Percentiles rank a stretch among this genome's conserved stretches.
phyloP scores from a whole-genome alignment of 208 protist genomes.

The Leishmania martiniquensis region DNA sequence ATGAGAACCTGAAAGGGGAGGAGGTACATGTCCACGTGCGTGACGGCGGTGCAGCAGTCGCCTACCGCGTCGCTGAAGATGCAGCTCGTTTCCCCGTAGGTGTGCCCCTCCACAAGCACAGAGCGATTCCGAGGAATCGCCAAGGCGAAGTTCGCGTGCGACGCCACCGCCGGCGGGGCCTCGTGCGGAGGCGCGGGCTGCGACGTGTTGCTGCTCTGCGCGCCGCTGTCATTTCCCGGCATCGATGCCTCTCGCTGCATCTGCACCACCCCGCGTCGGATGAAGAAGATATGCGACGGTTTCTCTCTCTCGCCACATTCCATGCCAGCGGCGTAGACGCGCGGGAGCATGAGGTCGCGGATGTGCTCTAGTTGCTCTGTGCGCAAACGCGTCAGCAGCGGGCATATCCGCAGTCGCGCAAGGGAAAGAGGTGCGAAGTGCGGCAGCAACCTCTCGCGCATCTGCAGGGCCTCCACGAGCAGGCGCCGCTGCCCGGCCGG shows the following conservation, averaged over 20 bases:
- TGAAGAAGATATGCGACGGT: conserved; percentile 74
- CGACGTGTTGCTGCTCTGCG: neutral
- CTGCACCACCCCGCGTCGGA: conserved; percentile 72
- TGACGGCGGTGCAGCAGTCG: conserved; percentile 63
- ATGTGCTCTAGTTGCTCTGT: conserved; percentile 58
- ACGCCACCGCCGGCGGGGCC: neutral
- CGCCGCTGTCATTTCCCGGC: conserved; percentile 9
- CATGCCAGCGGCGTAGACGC: conserved; percentile 71
- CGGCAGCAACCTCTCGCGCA: conserved; percentile 63
- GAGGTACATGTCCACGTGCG: conserved; percentile 78
- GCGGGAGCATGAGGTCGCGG: conserved; percentile 59
- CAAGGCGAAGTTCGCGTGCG: conserved; percentile 19
- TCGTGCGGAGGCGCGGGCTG: conserved; percentile 17
- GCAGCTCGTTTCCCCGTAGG: conserved; percentile 77
- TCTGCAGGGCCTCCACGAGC: conserved; percentile 46
- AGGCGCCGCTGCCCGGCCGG: conserved; percentile 43
- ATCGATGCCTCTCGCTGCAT: conserved; percentile 48
- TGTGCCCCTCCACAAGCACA: conserved; percentile 79
- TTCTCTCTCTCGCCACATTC: conserved; percentile 51
- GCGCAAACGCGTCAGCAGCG: conserved; percentile 52
- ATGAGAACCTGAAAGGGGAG: conserved; percentile 78
- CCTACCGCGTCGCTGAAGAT: conserved; percentile 69
- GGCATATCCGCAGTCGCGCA: conserved; percentile 67
- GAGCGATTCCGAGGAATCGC: conserved; percentile 51
- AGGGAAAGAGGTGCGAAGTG: conserved; percentile 64